Conservation (phyloP, 164 flowering plant genomes). For the Pachysandra terminalis region DNA sequence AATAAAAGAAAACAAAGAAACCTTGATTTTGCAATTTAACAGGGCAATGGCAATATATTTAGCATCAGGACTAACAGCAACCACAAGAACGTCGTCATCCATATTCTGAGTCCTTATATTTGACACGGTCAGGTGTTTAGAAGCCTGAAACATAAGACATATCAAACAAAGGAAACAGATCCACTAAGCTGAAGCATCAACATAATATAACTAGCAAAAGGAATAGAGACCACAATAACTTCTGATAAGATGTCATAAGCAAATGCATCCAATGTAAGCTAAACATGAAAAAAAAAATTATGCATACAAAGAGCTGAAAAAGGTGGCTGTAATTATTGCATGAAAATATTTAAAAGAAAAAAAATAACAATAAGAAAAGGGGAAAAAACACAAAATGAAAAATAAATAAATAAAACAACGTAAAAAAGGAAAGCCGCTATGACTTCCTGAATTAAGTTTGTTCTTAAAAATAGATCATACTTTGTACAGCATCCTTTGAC, state of each 20-base stretch:
- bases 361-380: no score
- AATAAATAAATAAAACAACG: no score
- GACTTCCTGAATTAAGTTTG: no score
- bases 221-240: background rate
- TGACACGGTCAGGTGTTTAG: conserved; percentile 50
- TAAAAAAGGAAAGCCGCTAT: no score
- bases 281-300: no score
- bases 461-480: no score
- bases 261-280: background rate
- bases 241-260: background rate
- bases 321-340: no score
- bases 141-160: conserved; percentile 40
- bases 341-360: no score
- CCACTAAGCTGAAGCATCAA: background rate
- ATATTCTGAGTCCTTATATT: conserved; percentile 60
- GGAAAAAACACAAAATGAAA: no score
- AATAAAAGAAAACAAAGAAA: conserved; percentile 13
- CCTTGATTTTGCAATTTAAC: conserved; percentile 84
- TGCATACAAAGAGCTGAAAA: no score
- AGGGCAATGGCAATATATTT: conserved; percentile 85
- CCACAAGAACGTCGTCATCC: conserved; percentile 76
- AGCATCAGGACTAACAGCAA: conserved; percentile 77
- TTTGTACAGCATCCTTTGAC: no score
- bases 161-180: background rate
- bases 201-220: background rate